Conservation (phyloP, 192 early-diverging fungal genomes). For the Linnemannia hyalina region DNA sequence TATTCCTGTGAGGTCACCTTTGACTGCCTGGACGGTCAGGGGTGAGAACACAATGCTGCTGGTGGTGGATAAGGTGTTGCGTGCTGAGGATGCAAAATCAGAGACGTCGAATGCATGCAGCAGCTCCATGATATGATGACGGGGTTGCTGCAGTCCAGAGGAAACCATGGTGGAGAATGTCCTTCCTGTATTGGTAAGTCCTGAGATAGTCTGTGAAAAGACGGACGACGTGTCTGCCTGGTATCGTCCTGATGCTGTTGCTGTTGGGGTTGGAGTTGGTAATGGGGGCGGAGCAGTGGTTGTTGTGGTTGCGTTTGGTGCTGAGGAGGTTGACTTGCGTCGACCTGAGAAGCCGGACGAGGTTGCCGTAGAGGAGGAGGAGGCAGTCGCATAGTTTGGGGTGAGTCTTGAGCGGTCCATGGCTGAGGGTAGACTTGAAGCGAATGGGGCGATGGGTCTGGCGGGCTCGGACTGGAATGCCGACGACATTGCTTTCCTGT, state of each 20-base stretch:
- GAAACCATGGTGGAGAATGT: constrained; percentile 37
- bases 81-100: constrained; percentile 43
- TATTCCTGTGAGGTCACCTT: constrained; percentile 64
- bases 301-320: constrained; percentile 3
- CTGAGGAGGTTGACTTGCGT: constrained; percentile 7
- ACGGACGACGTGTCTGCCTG: not conserved
- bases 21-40: constrained; percentile 63
- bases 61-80: constrained; percentile 40
- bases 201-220: constrained; percentile 51
- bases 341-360: not conserved
- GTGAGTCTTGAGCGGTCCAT: constrained; percentile 29
- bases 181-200: constrained; percentile 41
- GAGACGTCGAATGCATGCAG: constrained; percentile 52
- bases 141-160: constrained; percentile 49
- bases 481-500: constrained; percentile 28
- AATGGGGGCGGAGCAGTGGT: not conserved
- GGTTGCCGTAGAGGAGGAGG: not conserved
- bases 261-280: constrained; percentile 11
- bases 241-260: not conserved
- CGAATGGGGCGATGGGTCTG: constrained; percentile 37
- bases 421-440: constrained; percentile 34
- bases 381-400: not conserved
- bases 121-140: constrained; percentile 45
- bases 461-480: constrained; percentile 42
- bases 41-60: constrained; percentile 68